Conservation (phyloP, 495 filamentous ascomycete species). For the Diplogelasinospora grovesii region DNA sequence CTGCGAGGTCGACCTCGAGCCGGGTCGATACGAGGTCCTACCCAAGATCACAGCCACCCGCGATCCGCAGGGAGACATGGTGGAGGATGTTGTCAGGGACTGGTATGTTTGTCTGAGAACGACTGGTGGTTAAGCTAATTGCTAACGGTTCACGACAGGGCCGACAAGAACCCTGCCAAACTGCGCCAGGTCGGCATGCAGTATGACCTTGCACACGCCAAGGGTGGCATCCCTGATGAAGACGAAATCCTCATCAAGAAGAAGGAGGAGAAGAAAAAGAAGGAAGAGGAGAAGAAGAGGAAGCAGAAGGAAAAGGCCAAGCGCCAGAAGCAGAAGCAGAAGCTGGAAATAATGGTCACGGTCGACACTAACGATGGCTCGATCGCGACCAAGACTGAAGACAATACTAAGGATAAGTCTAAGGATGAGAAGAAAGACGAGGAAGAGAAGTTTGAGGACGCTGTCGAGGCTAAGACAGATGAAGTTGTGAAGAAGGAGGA, state of each 20-base stretch:
- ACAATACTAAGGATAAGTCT: constrained; percentile 14
- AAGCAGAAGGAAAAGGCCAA: constrained; percentile 19
- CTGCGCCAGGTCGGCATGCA: constrained; percentile 63
- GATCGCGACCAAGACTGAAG: constrained; percentile 2
- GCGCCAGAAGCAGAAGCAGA: constrained; percentile 47
- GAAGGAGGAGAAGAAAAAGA: constrained; percentile 25
- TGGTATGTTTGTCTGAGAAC: constrained; percentile 18
- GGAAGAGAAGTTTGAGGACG: constrained; percentile 7
- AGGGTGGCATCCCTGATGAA: constrained; percentile 62
- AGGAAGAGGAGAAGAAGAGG: constrained; percentile 18
- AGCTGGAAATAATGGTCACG: constrained; percentile 27
- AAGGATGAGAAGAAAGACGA: constrained; percentile 12
- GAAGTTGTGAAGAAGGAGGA: neutral
- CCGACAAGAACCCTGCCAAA: constrained; percentile 56
- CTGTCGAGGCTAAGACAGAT: constrained; percentile 4
- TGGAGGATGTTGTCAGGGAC: constrained; percentile 53
- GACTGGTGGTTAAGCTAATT: neutral
- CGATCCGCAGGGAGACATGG: constrained; percentile 30
- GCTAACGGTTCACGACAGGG: constrained; percentile 16
- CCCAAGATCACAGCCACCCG: constrained; percentile 64
- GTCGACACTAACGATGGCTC: too few species aligned
- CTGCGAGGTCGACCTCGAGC: constrained; percentile 63
- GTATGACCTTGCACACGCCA: constrained; percentile 64
- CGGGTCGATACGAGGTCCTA: constrained; percentile 64
- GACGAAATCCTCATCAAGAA: constrained; percentile 51